Base-by-base conservation (phyloP, 208 protist genomes). In the Phytomonas sp. region DNA sequence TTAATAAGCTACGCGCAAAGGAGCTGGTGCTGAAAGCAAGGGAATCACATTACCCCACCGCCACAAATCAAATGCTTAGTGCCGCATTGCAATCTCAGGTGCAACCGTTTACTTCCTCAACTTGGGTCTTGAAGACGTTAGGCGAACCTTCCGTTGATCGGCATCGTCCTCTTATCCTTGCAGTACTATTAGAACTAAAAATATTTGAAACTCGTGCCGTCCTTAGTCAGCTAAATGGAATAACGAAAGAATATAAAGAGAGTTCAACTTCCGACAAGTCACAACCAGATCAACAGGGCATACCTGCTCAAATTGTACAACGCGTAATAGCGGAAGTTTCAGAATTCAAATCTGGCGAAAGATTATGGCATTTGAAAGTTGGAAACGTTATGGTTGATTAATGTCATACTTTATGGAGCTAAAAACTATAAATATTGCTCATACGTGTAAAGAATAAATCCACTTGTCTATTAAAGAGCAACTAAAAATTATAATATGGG, bases 1-100 rank as follows among this genome's bases (percentile, higher is more conserved):
- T 96, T 31, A 93, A 92, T 67, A 94, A 94, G 65, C 70, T 85
- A 67, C 82, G 85, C 3, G 85, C 86, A 29, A 96, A 96, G 72
- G 82, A 92, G 62, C 43, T 94, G 32, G 82, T 96, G 11, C 76
- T 93, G 64, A 78, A 78, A 13, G 87, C 67, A 30, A 78, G 83
- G 28, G 78, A 87, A 40, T 68, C 71, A 7, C 79, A 88, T 31
- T 96, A 86, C 73, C 87, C 88, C 0, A 68, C 78, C 15, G 87
- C 88, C 0, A 89, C 87, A 8, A 90, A 90, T 53, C 71, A 77
- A 61, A 93, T 91, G 85, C 80, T 96, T n/a, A 84, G 83, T 63
- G 71, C 70, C 0, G 87, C 85, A 2, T 70, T 94, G 9, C 87
- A 94, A 64, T 67, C 78, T 26, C 80, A 68, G 20, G 85, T 94